Evolutionary conservation across 768 basidiomycete species (phyloP).

Genomic region (Boletus rubropictus): DNA sequence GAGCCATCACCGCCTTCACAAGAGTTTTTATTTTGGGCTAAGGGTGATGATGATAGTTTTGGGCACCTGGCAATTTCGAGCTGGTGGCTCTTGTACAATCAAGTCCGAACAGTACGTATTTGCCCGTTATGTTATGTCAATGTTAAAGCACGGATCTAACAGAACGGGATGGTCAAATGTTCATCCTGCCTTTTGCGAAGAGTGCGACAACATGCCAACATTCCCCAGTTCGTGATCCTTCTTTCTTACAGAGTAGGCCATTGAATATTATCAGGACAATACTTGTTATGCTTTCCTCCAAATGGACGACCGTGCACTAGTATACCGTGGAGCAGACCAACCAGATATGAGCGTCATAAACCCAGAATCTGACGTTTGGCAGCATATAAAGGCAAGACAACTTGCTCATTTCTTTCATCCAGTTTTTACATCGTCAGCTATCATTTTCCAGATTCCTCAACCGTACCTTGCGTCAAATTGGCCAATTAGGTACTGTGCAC

Average conservation of each 20-base stretch:
- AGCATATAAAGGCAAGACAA: conserved; percentile 74
- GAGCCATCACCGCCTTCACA: conserved; percentile 19
- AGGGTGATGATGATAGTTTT: conserved; percentile 53
- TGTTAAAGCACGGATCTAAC: conserved; percentile 3
- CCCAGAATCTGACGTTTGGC: conserved; percentile 97
- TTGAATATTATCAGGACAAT: conserved; percentile 63
- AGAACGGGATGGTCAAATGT: conserved; percentile 69
- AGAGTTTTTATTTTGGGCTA: neutral
- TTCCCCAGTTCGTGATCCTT: conserved; percentile 59
- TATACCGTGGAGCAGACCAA: conserved; percentile 95
- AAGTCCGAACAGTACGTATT: conserved; percentile 43
- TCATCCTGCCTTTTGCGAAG: conserved; percentile 88
- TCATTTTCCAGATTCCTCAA: conserved; percentile 67
- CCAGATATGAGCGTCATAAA: conserved; percentile 98
- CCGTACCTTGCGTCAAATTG: conserved; percentile 86
- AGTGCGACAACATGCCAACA: conserved; percentile 90
- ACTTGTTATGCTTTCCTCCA: conserved; percentile 93
- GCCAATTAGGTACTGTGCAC: conserved; percentile 88
- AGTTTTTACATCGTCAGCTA: neutral
- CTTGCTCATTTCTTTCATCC: conserved; percentile 1
- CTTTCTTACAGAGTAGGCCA: neutral
- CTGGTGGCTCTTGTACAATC: conserved; percentile 66
- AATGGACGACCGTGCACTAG: conserved; percentile 87
- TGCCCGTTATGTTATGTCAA: neutral
- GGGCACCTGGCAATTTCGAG: conserved; percentile 91